Base-by-base conservation (phyloP, 495 filamentous ascomycete species). In the Baudoinia panamericana region DNA sequence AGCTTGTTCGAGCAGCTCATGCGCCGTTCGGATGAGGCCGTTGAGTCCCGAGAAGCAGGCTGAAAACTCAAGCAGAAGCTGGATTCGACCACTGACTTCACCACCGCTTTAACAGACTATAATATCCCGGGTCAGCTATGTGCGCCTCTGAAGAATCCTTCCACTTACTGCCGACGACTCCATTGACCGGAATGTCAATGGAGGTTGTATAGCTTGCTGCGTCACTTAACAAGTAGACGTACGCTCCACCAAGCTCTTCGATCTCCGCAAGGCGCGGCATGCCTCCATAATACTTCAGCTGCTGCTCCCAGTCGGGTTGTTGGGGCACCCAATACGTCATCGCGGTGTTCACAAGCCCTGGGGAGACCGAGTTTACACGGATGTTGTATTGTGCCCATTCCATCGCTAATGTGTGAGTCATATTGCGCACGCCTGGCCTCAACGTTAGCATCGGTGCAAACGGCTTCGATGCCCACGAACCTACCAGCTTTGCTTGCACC, bases 201-300 rank as follows among this genome's bases (percentile, higher is more conserved):
- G 46, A 50, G 5, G 46, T 46, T 0, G 46, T 50, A 20, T 50
- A 50, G 36, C 41, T 50, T 13, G 46, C 44, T 6, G 46, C 46
- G 20, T 50, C 46, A 20, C 41, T 45, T 8, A 50, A 29, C n/a
- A 50, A 23, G 36, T 50, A 50, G 6, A 46, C 46, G 24, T 50
- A 50, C 10, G 46, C 46, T 4, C 41, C 46, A 22, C 46, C 43
- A 10, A 46, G 36, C 30, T 50, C 46, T 23, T 46, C 43, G 16
- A 50, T 43, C 27, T 46, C 46, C 12, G 46, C 42, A 3, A 50
- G 28, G 9, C 46, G 33, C 13, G 42, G 42, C 42, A 50, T 46
- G 29, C 46, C 46, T 12, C 46, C 44, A 22, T 50, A 50, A 31
- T 50, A 50, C 43, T 50, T 50, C 12, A 50, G 46, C 35, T 50